These are phyloP conservation scores for Neurospora terricola DNA, from an alignment of 495 filamentous ascomycete species.

Conservation along the genomic window DNA sequence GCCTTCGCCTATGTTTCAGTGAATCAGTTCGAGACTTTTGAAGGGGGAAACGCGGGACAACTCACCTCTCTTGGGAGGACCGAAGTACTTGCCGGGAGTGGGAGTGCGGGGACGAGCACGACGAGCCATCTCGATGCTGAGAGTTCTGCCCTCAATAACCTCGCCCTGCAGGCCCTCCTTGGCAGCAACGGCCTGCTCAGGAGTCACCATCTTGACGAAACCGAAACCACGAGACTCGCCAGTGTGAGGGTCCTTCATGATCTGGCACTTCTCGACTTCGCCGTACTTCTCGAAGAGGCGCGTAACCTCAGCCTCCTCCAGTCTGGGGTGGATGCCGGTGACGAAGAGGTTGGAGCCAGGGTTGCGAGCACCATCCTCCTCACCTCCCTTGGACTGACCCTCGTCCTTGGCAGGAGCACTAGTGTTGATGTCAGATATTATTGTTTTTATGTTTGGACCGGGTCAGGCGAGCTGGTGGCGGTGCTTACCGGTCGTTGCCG, in stretches of 20 bases:
- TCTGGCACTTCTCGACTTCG: conserved; percentile 96
- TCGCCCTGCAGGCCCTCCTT: conserved; percentile 95
- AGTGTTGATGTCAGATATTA: conserved; percentile 12
- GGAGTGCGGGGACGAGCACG: conserved; percentile 89
- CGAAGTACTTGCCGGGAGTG: conserved; percentile 98
- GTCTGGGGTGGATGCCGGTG: conserved; percentile 92
- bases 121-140: conserved; percentile 98
- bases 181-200: conserved; percentile 89
- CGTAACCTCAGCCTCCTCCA: conserved; percentile 82
- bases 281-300: conserved; percentile 98
- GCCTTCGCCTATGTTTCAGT: conserved; percentile 27
- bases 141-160: conserved; percentile 85
- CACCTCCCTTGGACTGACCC: conserved; percentile 41
- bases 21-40: conserved; percentile 52
- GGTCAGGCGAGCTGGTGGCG: conserved; percentile 29
- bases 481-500: conserved; percentile 59
- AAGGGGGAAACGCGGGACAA: conserved; percentile 4
- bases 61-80: conserved; percentile 94
- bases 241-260: conserved; percentile 97
- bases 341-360: conserved; percentile 98
- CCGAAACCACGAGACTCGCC: conserved; percentile 98
- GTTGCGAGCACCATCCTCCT: conserved; percentile 75
- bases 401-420: conserved; percentile 18
- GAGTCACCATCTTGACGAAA: conserved; percentile 96
- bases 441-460: conserved; percentile 22